Conservation (phyloP, 1,139 yeast species). For the Suzukiozyma palmioleophila region DNA sequence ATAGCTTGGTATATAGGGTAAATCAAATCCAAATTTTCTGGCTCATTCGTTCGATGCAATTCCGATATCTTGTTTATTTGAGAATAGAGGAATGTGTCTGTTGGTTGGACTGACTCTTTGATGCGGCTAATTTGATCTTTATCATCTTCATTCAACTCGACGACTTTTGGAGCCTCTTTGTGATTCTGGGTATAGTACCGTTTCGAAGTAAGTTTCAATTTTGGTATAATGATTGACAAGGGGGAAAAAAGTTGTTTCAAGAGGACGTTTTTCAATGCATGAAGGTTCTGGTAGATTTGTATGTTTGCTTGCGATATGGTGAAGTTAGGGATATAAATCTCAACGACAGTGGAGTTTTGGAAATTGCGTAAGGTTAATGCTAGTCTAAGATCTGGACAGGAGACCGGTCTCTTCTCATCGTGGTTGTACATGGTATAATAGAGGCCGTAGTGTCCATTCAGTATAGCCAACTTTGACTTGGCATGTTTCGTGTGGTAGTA, state of each 20-base stretch:
- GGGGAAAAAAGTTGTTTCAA: neutral
- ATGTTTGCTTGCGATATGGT: neutral
- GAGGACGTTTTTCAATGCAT: neutral
- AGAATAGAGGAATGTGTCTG: slow-evolving; percentile 15
- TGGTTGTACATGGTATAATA: slow-evolving; percentile 41
- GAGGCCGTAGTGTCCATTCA: slow-evolving; percentile 42
- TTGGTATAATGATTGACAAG: slow-evolving; percentile 1
- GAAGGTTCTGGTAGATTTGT: neutral
- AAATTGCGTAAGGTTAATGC: neutral
- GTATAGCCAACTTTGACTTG: slow-evolving; percentile 21
- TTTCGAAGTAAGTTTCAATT: slow-evolving; percentile 5
- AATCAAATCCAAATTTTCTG: slow-evolving; percentile 28
- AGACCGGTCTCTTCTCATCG: slow-evolving; percentile 15
- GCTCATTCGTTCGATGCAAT: slow-evolving; percentile 12
- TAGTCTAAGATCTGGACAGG: neutral
- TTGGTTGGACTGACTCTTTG: slow-evolving; percentile 15
- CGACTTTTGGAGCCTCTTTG: neutral
- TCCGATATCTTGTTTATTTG: slow-evolving; percentile 20
- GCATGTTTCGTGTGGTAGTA: slow-evolving; percentile 3
- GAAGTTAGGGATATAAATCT: neutral
- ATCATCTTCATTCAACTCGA: neutral
- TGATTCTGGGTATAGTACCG: slow-evolving; percentile 4
- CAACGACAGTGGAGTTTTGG: neutral
- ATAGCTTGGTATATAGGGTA: slow-evolving; percentile 43
- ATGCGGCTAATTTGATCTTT: slow-evolving; percentile 1